These are phyloP conservation scores for Podochytrium sp. DNA, from an alignment of 192 early-diverging fungal species.

Conservation along the genomic window DNA sequence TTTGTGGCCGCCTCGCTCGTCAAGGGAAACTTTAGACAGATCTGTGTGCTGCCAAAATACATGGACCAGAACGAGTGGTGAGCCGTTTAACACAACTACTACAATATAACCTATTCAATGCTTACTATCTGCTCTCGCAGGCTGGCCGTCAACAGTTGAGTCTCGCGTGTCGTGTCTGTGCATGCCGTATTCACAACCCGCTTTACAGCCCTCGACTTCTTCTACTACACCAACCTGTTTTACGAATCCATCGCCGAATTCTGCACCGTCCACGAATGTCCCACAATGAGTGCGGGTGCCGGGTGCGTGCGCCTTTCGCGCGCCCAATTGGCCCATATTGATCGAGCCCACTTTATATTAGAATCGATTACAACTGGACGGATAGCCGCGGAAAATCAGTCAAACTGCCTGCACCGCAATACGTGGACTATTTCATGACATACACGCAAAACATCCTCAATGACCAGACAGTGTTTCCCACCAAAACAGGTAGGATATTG, in stretches of 20 bases:
- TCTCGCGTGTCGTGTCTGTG: background rate
- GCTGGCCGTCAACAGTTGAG: slow-evolving; percentile 44
- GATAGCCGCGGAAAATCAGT: slow-evolving; percentile 80
- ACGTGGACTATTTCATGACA: slow-evolving; percentile 91
- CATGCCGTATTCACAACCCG: background rate
- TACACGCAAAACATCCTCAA: slow-evolving; percentile 84
- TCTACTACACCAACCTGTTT: slow-evolving; percentile 88
- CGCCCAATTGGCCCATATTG: background rate
- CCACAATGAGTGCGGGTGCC: slow-evolving; percentile 84
- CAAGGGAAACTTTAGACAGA: slow-evolving; percentile 88
- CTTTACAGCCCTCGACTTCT: slow-evolving; percentile 83
- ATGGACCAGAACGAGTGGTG: slow-evolving; percentile 95
- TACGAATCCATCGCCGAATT: slow-evolving; percentile 87
- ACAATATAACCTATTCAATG: slow-evolving; percentile 2
- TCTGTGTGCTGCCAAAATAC: slow-evolving; percentile 87
- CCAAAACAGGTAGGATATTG: slow-evolving; percentile 73
- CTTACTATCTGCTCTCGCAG: slow-evolving; percentile 21
- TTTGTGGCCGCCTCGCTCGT: slow-evolving; percentile 82
- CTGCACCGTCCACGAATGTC: slow-evolving; percentile 81
- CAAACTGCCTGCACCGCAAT: slow-evolving; percentile 91
- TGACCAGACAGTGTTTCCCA: slow-evolving; percentile 92
- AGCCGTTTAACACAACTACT: slow-evolving; percentile 27
- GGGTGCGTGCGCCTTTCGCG: slow-evolving; percentile 45
- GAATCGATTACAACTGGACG: slow-evolving; percentile 88
- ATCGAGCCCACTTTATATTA: background rate